Evolutionary conservation across 352 stramenopile genomes (phyloP).

Genomic region (Saprolegnia diclina): DNA sequence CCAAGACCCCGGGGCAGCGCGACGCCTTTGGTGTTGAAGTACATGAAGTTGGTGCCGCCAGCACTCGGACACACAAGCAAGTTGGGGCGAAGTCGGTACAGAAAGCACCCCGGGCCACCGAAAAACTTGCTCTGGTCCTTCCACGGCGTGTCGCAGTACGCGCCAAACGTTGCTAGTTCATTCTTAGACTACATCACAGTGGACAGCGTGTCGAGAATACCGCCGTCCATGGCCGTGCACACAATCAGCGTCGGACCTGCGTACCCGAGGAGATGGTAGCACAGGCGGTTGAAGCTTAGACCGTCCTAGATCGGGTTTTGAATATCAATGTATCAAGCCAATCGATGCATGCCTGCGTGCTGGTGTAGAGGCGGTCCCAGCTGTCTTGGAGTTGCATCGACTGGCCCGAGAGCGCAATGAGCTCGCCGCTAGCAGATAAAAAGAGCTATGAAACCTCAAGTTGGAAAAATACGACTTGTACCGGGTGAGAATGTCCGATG

Average conservation of each 20-base stretch:
- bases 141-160: constrained; percentile 83
- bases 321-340: constrained; percentile 3
- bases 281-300: constrained; percentile 77
- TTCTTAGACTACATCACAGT: no score
- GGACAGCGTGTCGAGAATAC: background rate
- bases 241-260: constrained; percentile 60
- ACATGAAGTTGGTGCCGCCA: constrained; percentile 71
- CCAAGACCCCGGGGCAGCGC: constrained; percentile 65
- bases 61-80: constrained; percentile 58
- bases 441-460: background rate
- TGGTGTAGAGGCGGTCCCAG: constrained; percentile 72
- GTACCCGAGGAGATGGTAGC: constrained; percentile 78
- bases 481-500: constrained; percentile 64
- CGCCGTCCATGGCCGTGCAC: constrained; percentile 61
- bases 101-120: constrained; percentile 73
- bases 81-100: constrained; percentile 61
- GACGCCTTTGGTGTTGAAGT: constrained; percentile 81
- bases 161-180: constrained; percentile 67
- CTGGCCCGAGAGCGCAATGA: constrained; percentile 51
- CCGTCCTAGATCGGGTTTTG: constrained; percentile 40
- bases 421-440: constrained; percentile 45
- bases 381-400: constrained; percentile 50
- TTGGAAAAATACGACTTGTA: constrained; percentile 29
- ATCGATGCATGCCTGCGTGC: constrained; percentile 28
- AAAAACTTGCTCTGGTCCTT: constrained; percentile 76